Base-by-base conservation (phyloP, 352 stramenopile species). In the Phytophthora pini region DNA sequence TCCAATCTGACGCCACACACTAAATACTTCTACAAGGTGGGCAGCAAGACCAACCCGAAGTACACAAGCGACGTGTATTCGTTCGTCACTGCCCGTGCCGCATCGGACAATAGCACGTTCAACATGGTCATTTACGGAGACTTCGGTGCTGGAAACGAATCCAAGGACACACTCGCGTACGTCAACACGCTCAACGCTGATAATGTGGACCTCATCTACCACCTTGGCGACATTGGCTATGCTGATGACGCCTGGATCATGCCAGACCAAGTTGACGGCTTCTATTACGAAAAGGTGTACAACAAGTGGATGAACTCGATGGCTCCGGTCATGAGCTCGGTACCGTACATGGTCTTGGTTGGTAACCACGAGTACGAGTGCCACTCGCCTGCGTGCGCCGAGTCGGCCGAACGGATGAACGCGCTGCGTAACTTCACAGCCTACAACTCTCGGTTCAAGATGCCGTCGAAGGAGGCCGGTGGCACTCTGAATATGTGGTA, bases 341-440 rank as follows among this genome's bases (percentile, higher is more conserved):
- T 87, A 17, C 87, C 88, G 22, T 96, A 94, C 69, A 96, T 96
- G 84, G 81, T 91, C 9, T 40, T 76, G 5, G 66, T 80, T 8
- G 88, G 89, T 17, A 97, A 97, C 71, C 89, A 97, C 64, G 89
- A 97, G 56, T 80, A 83, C 32, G 87, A 97, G 57, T 96, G 88
- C 71, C 84, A 94, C 67, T 90, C 79, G 24, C 70, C 79, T 6
- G 26, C 43, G 3, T 96, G 89, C 44, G 46, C 76, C 1, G 15
- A 72, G 9, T 88, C 79, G 41, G 36, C 38, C 1, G 61, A 52
- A 40, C 77, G 77, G 54, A 80, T 80, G 60, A 61, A 84, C 44
- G 67, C 74, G 27, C 56, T 96, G 20, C 66, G 79, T 47, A 95
- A 93, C 54, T 96, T 91, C 65, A 72, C 76, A 32, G 87, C 89